Base-by-base conservation (phyloP, 2,329 filamentous ascomycete species). In the Cladophialophora carrionii region DNA sequence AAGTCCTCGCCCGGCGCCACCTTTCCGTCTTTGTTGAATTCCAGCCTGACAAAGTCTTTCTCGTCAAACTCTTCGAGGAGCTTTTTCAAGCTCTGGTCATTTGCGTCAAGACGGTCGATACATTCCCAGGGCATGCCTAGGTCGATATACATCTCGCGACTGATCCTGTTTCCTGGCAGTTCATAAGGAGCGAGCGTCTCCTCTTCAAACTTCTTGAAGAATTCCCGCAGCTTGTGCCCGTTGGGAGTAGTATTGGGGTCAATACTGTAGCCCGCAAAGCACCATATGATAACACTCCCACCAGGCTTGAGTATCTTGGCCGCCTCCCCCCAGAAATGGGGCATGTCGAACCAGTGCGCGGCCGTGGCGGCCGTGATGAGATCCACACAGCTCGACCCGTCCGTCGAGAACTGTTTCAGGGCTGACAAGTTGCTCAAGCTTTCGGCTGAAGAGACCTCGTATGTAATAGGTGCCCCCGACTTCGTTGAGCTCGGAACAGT, bases 321-420 rank as follows among this genome's bases (percentile, higher is more conserved):
- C 0, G 83, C 84, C 0, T 75, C 73, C 2, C 66, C 55, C 79
- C 82, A 87, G 74, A 87, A 86, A 0, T 62, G 61, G 0, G 75
- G 68, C 78, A 86, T 80, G 68, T 87, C 78, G 74, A 87, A 86
- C 85, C 85, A 87, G 72, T 87, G 85, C 0, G 83, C 82, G 10
- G 82, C 80, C 2, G 78, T 83, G 0, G 81, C 81, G 8, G 80
- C 79, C 0, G 78, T 81, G 66, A 85, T 76, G n/a, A 85, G 73
- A 70, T 85, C 83, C 8, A 85, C 78, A 59, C 73, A 63, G 20
- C 57, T 43, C 31, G 24, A 3, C 12, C 63, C 52, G 26, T 26
- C 37, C n/a, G 24, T 75, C 49, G 70, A 31, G 62, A 72, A 64
- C 9, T 64, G 46, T 10, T 68, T 60, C 22, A 70, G 56, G 3